A percentile compares a stretch with the other conserved stretches of the same genome.
phyloP scores from a whole-genome alignment of 352 stramenopile species.

The Phytophthora macrochlamydospora region DNA sequence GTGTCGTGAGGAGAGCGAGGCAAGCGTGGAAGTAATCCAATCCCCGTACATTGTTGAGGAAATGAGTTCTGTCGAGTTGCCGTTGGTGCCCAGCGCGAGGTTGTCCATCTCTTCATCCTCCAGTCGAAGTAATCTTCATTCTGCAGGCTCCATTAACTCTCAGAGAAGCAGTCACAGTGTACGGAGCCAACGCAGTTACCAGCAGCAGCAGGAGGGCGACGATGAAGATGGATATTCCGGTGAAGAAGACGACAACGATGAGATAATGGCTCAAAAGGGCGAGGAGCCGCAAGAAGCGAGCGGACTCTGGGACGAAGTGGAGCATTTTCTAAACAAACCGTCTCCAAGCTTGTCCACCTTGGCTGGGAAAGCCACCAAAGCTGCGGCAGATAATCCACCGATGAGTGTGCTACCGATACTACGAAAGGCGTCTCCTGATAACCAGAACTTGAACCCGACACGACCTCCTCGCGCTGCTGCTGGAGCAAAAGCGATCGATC shows the following conservation, averaged over 20 bases:
- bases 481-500: slow-evolving; percentile 50
- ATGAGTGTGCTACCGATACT: slow-evolving; percentile 54
- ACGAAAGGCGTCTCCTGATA: slow-evolving; percentile 34
- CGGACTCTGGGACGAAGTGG: slow-evolving; percentile 72
- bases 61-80: slow-evolving; percentile 63
- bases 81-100: slow-evolving; percentile 50
- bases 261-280: slow-evolving; percentile 18
- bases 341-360: slow-evolving; percentile 58
- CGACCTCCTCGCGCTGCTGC: slow-evolving; percentile 20
- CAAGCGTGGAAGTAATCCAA: slow-evolving; percentile 3
- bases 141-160: slow-evolving; percentile 44
- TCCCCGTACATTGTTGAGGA: not conserved
- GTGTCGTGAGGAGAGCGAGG: slow-evolving; percentile 1
- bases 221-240: slow-evolving; percentile 7
- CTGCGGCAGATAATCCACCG: slow-evolving; percentile 30
- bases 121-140: slow-evolving; percentile 47
- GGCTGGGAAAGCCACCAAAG: slow-evolving; percentile 36
- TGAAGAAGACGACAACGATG: slow-evolving; percentile 8
- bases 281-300: slow-evolving; percentile 56
- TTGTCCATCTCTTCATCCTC: slow-evolving; percentile 46
- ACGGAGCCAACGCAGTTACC: slow-evolving; percentile 30
- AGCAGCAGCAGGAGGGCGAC: slow-evolving; percentile 19
- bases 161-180: slow-evolving; percentile 41
- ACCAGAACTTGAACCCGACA: slow-evolving; percentile 20
- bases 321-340: slow-evolving; percentile 76